Evolutionary conservation across 768 basidiomycete genomes (phyloP), one percentile per base, ranked within the genome.

Genomic region (Hericium rajendrae): DNA sequence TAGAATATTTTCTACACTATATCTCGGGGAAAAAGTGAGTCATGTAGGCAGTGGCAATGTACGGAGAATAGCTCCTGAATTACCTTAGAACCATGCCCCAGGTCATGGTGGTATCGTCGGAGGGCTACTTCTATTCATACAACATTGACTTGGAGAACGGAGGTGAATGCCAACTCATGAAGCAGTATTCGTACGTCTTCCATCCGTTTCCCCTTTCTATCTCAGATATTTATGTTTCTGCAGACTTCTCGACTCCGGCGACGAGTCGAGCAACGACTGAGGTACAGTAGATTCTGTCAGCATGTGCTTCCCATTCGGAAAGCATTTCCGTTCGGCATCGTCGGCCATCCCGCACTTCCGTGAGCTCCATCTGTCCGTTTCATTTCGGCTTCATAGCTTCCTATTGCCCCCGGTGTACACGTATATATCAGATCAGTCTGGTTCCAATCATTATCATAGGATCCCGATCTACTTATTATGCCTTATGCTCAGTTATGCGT

Each of bases 101-200:
- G 59, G 87, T 97, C 11, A 95, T 97, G 91, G 94, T 99, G 22
- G 83, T 98, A 57, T 94, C 93, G 0, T 89, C 91, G 0, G 94
- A 97, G 57, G 95, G 95, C 1, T 89, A 92, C 64, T 95, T 97
- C 69, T 97, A 99, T 67, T 84, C 88, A 15, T 98, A 98, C 70
- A 90, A 80, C 64, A 95, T 99, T 66, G 95, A 99, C 72, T 72
- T 98, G 59, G 95, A 99, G 70, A 86, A 87, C 53, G 95, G 95
- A 2, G 95, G 95, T 2, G 95, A 99, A 71, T 98, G 95, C 65
- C 81, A 87, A 18, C 70, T 99, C 66, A 87, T 94, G 80, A 95
- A 95, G 74, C 93, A 95, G 69, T 97, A 94, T 68, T 88, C 82
- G 83, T 82, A 37, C 38, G 76, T 65, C 28, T 48, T 16, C 22